Evolutionary conservation across 2,329 filamentous ascomycete genomes (phyloP).

Genomic region (Colletotrichum tamarilloi): DNA sequence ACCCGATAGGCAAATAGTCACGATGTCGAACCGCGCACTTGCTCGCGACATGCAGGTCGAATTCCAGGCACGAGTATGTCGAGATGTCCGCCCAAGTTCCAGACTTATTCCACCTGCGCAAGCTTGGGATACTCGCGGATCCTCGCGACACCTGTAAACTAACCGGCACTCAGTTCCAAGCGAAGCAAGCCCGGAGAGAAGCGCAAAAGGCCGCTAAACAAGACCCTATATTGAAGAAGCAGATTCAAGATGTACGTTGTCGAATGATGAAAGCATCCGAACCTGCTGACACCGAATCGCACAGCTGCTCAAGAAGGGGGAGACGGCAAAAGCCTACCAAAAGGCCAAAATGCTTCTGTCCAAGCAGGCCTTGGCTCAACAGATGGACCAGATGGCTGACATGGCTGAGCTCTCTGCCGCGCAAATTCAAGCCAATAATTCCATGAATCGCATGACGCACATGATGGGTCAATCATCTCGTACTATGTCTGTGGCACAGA

Average conservation of each 20-base stretch:
- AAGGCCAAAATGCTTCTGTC: constrained; percentile 72
- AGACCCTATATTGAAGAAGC: constrained; percentile 70
- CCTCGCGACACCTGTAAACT: neutral
- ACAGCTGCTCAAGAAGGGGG: constrained; percentile 69
- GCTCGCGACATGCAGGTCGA: constrained; percentile 72
- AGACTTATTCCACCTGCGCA: neutral
- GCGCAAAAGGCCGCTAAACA: constrained; percentile 71
- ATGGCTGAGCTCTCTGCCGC: constrained; percentile 70
- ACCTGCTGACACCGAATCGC: neutral
- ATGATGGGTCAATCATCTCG: constrained; percentile 71
- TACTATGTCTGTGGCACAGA: constrained; percentile 69
- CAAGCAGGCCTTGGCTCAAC: constrained; percentile 70
- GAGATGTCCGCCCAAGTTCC: neutral
- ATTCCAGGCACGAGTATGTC: constrained; percentile 67
- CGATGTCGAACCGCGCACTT: constrained; percentile 69
- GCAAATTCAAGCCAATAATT: constrained; percentile 73
- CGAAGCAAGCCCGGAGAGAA: constrained; percentile 71
- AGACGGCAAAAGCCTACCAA: constrained; percentile 71
- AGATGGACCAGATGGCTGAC: constrained; percentile 74
- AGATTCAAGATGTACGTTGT: constrained; percentile 64
- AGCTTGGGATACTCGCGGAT: neutral
- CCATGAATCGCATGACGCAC: constrained; percentile 73
- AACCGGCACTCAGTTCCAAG: constrained; percentile 60
- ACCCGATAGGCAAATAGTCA: constrained; percentile 35
- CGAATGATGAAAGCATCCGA: neutral